Percentiles rank a stretch among this genome's conserved stretches.
phyloP scores from a whole-genome alignment of 345 rosid species.

The Triadica sebifera region DNA sequence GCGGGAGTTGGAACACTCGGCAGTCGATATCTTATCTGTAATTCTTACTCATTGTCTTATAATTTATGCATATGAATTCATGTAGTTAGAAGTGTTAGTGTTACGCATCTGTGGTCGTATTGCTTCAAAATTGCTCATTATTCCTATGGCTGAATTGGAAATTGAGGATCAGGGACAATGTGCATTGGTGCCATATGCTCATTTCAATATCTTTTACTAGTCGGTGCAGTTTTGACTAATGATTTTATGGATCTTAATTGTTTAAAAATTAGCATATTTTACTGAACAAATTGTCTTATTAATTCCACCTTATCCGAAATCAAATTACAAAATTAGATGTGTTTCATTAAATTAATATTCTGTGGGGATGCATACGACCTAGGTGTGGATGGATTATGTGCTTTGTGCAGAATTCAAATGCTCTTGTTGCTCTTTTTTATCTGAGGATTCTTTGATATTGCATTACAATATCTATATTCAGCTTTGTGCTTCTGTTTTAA shows the following conservation, averaged over 20 bases:
- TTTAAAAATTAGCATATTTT: neutral
- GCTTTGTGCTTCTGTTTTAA: neutral
- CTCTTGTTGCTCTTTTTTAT: neutral
- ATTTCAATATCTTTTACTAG: no score
- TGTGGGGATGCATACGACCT: neutral
- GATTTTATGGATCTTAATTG: neutral
- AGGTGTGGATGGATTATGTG: neutral
- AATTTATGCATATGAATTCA: neutral
- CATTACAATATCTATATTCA: neutral
- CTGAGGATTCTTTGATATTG: neutral
- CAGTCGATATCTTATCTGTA: conserved; percentile 55
- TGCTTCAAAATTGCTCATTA: no score
- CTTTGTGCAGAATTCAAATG: neutral
- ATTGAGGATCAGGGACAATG: no score
- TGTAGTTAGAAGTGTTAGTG: no score
- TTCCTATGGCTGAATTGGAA: no score
- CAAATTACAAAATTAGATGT: neutral
- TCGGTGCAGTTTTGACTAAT: no score
- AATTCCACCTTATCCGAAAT: neutral
- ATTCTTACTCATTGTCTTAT: neutral
- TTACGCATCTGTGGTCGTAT: no score
- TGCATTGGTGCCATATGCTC: neutral
- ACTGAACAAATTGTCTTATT: neutral
- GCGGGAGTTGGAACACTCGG: conserved; percentile 80
- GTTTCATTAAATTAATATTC: neutral